Evolutionary conservation across 441 rosid genomes (phyloP).

Genomic region (Geranium incanum): DNA sequence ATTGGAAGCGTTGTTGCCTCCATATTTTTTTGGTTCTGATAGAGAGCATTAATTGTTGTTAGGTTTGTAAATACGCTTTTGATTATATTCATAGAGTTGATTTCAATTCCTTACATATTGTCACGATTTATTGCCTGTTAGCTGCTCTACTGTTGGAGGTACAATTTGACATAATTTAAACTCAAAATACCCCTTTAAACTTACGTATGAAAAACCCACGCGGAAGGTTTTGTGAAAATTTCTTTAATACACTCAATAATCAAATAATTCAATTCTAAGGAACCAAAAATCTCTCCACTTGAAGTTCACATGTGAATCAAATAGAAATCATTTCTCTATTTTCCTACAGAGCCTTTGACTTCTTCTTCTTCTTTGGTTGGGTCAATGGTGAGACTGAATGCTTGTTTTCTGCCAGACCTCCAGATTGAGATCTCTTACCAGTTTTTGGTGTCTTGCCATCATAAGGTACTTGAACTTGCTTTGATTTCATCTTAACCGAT

Average conservation of each 20-base stretch:
- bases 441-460: conserved; percentile 25
- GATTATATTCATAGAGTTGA: conserved; percentile 7
- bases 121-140: neutral
- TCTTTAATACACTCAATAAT: conserved; percentile 5
- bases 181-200: no score
- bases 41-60: conserved; percentile 7
- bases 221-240: neutral
- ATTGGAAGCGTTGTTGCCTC: conserved; percentile 22
- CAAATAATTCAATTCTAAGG: neutral
- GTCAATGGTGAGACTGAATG: conserved; percentile 17
- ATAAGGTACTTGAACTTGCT: conserved; percentile 33
- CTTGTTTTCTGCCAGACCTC: conserved; percentile 17
- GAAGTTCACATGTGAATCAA: neutral
- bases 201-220: neutral
- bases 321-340: neutral
- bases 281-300: neutral
- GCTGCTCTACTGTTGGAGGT: no score
- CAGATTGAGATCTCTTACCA: conserved; percentile 12
- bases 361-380: conserved; percentile 31
- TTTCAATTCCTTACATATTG: neutral
- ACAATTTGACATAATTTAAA: no score
- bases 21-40: conserved; percentile 6
- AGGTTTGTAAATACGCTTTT: conserved; percentile 24
- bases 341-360: conserved; percentile 19
- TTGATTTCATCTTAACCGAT: conserved; percentile 68